Conservation (phyloP, 1,139 yeast species). For the Pichia sp. region DNA sequence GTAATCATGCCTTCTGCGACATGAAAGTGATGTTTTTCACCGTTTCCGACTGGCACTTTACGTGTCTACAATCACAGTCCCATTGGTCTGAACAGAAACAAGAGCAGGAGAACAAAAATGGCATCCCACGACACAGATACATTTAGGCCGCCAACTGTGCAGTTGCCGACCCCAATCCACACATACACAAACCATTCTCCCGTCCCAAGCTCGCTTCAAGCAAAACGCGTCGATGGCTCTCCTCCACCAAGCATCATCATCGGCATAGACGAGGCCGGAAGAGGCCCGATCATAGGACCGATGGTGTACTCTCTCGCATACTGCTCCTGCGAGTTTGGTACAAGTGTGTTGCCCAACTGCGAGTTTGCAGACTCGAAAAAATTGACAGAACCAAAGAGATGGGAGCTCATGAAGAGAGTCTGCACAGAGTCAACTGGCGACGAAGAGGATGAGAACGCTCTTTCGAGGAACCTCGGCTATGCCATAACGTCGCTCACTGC, state of each 20-base stretch:
- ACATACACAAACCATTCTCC: slow-evolving; percentile 9
- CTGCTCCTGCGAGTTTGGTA: slow-evolving; percentile 55
- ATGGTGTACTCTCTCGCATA: slow-evolving; percentile 95
- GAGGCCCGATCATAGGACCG: slow-evolving; percentile 96
- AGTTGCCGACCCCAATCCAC: slow-evolving; percentile 10
- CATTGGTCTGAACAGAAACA: no score
- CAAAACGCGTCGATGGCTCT: not conserved
- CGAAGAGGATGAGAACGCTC: slow-evolving; percentile 34
- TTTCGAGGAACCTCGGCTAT: slow-evolving; percentile 65
- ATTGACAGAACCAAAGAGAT: slow-evolving; percentile 67
- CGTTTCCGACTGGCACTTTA: not conserved
- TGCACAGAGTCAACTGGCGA: slow-evolving; percentile 6
- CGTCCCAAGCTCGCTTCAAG: slow-evolving; percentile 2
- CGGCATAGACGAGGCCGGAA: slow-evolving; percentile 97
- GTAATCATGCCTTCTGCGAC: not conserved
- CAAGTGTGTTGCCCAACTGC: slow-evolving; percentile 44
- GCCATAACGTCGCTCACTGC: slow-evolving; percentile 84
- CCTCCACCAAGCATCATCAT: slow-evolving; percentile 41
- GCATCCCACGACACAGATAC: not conserved
- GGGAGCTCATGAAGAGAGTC: slow-evolving; percentile 54
- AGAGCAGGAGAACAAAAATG: not conserved
- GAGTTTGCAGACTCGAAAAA: slow-evolving; percentile 95
- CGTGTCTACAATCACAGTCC: not conserved
- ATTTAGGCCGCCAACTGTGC: slow-evolving; percentile 14
- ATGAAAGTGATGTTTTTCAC: not conserved